Evolutionary conservation across 2,329 filamentous ascomycete species (phyloP), one percentile per base, ranked within the genome.

Genomic region (Colletotrichum sp.): DNA sequence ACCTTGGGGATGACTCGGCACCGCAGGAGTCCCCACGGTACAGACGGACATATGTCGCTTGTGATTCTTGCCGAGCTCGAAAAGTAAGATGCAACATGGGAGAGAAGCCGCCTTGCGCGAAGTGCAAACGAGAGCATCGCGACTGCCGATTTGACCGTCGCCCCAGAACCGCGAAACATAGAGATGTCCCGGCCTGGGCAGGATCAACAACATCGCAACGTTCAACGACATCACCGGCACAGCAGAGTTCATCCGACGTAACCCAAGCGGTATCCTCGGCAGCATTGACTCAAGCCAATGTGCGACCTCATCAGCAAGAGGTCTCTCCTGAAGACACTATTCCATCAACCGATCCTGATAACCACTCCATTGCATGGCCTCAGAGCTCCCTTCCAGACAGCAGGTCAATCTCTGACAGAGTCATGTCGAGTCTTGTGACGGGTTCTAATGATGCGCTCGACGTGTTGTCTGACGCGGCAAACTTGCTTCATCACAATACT

Each of bases 51-150:
- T 77, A 77, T 28, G 72, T 77, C 34, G 75, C 72, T 15, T 77
- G 75, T 65, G 75, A 72, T 68, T 72, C 72, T 32, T 75, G 75
- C 48, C 36, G 75, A 48, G 48, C 68, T 24, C 75, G 75, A 13
- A 77, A 77, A 39, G 72, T 72, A 13, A 39, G 75, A 60, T 77
- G 72, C n/a, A 69, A 75, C 32, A 48, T 77, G 48, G 72, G 71
- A n/a, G 75, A 66, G 34, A 63, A 77, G 16, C 75, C 75, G 7
- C 75, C 75, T 34, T 77, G 75, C 68, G 63, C 64, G n/a, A 77
- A 77, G 28, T 77, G 75, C 59, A 59, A 60, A 32, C 55, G 75
- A 26, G 75, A 77, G 22, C 75, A 77, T 39, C 75, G 75, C 30
- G 72, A 72, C n/a, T 77, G 75, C 39, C 39, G 64, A 30, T 75